Percentiles rank a stretch among this genome's conserved stretches.
Conservation (phyloP, 2,329 filamentous ascomycete genomes). For the Aspergillaceae sp. region DNA sequence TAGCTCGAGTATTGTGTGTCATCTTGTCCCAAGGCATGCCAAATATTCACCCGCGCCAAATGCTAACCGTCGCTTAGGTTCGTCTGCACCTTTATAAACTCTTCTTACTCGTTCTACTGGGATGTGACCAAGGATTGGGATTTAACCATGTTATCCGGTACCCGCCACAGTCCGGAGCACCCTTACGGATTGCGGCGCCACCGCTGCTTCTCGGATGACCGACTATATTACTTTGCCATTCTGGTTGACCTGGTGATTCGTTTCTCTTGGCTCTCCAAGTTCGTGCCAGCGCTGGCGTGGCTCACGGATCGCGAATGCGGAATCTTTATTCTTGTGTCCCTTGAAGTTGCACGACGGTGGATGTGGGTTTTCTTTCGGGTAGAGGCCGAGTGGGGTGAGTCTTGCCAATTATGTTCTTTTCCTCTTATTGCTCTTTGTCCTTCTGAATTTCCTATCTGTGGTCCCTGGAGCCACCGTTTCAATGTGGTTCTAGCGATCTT, state of each 20-base stretch:
- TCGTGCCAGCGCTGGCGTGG: constrained; percentile 72
- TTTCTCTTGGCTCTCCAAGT: constrained; percentile 85
- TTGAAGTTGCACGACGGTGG: constrained; percentile 85
- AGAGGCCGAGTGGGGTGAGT: constrained; percentile 81
- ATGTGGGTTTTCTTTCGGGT: constrained; percentile 95
- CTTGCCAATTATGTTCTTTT: neutral
- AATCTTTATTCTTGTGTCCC: constrained; percentile 75
- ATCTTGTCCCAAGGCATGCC: neutral
- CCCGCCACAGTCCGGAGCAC: constrained; percentile 54
- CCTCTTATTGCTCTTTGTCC: neutral
- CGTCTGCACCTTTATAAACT: constrained; percentile 68
- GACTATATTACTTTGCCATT: constrained; percentile 76
- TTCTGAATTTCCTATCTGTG: no score
- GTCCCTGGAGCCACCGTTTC: neutral
- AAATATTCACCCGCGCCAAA: neutral
- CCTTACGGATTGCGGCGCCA: constrained; percentile 69
- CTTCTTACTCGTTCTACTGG: constrained; percentile 96
- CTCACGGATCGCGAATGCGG: constrained; percentile 80
- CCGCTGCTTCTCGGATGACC: constrained; percentile 62
- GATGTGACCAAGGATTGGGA: constrained; percentile 97
- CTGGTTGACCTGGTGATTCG: constrained; percentile 69
- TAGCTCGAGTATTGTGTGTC: constrained; percentile 48
- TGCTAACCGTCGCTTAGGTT: constrained; percentile 47
- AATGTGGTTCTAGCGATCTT: neutral
- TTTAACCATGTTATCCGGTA: constrained; percentile 64